Evolutionary conservation across 2,329 filamentous ascomycete genomes (phyloP), one percentile per base, ranked within the genome.

Genomic region (Cladosporium cucumerinum): DNA sequence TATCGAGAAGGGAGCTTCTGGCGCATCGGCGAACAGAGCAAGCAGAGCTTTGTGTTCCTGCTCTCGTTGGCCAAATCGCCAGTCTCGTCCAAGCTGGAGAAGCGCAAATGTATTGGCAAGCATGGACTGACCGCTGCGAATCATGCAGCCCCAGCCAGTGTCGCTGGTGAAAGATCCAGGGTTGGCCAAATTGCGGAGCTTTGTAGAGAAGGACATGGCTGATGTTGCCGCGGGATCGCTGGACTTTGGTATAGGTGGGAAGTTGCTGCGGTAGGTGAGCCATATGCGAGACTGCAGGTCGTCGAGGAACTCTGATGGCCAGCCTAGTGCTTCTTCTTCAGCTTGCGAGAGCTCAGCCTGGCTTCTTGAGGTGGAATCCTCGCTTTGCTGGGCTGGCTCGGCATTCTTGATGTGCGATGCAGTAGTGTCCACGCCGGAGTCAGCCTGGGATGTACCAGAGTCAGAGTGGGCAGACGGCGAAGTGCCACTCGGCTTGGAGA

Each of bases 101-200:
- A 90, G 84, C 21, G 87, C 79, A 71, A 98, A 82, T 1, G 94
- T 85, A 77, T 98, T 99, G 52, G 94, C 94, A 49, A 99, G 82
- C 28, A 99, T 83, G 73, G 92, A 94, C 80, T 99, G 95, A 3
- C 95, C 95, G 6, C 94, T 97, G 66, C 95, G 85, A 71, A 99
- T 98, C 95, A 99, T 99, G 75, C 95, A 99, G 0, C 95, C 95
- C 93, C 96, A 99, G 60, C 95, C 95, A 11, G 92, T 93, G 76
- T 99, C 95, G 1, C 92, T 94, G 12, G 92, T 90, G 78, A 98
- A 99, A 5, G 91, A 93, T 28, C 84, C 84, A 65, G 91, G 86
- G 57, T 97, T 92, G 12, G 87, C 85, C 6, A 98, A 80, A 73
- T 92, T 90, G 73, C 93, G 90, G 70, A 98, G 82, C 59, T 93